A percentile compares a stretch with the other conserved stretches of the same genome.
These are phyloP conservation scores for Daldinia sp. DNA, from an alignment of 2,329 filamentous ascomycete genomes.

Conservation along the genomic window DNA sequence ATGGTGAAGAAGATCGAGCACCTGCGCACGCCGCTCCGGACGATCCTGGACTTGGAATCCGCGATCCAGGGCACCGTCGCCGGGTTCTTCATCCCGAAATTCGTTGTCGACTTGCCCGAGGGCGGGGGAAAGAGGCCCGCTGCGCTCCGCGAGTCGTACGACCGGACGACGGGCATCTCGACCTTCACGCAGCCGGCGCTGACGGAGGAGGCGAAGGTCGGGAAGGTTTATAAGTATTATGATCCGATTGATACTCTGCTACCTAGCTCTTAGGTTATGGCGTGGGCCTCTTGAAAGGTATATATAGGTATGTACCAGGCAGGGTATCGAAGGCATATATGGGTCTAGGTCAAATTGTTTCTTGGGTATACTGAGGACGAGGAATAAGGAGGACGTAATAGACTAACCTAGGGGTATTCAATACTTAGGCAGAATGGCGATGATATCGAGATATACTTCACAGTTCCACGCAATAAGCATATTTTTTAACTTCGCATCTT, in stretches of 20 bases:
- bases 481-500: background rate
- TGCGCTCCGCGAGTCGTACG: slow-evolving; percentile 65
- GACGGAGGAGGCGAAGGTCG: slow-evolving; percentile 58
- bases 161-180: slow-evolving; percentile 65
- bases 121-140: slow-evolving; percentile 73
- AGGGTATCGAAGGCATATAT: background rate
- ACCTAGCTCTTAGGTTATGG: no score
- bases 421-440: background rate
- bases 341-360: background rate
- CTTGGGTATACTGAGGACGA: background rate
- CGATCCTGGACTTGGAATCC: slow-evolving; percentile 69
- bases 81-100: slow-evolving; percentile 72
- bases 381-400: background rate
- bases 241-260: slow-evolving; percentile 53
- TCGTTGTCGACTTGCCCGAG: slow-evolving; percentile 72
- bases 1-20: slow-evolving; percentile 72
- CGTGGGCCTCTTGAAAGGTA: background rate
- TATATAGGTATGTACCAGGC: background rate
- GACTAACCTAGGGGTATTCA: background rate
- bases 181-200: slow-evolving; percentile 68
- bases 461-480: background rate
- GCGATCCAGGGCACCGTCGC: slow-evolving; percentile 70
- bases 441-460: background rate
- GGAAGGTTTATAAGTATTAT: slow-evolving; percentile 67
- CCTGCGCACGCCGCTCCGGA: slow-evolving; percentile 70